Evolutionary conservation across 1,284 basidiomycete species (phyloP).

Genomic region (Leccinum griseonigrum): DNA sequence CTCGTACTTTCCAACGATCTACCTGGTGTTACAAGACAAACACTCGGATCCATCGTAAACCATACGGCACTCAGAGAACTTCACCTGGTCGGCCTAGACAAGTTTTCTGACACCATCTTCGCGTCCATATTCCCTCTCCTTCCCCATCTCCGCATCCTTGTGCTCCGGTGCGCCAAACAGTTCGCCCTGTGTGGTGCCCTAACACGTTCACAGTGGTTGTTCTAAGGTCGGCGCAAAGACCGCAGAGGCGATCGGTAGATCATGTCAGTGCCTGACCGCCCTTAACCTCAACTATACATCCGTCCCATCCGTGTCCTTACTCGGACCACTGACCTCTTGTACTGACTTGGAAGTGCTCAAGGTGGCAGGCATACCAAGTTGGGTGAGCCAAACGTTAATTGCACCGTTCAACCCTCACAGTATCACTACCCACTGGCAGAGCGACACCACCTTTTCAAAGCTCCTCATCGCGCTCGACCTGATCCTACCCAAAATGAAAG

Average conservation of each 20-base stretch:
- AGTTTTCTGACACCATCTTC: slow-evolving; percentile 52
- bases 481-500: slow-evolving; percentile 42
- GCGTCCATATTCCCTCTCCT: slow-evolving; percentile 47
- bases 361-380: slow-evolving; percentile 57
- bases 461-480: slow-evolving; percentile 37
- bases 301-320: slow-evolving; percentile 47
- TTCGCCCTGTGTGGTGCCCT: slow-evolving; percentile 10
- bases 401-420: background rate
- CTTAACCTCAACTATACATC: slow-evolving; percentile 65
- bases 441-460: slow-evolving; percentile 52
- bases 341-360: slow-evolving; percentile 54
- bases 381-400: slow-evolving; percentile 40
- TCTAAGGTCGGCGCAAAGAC: slow-evolving; percentile 54
- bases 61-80: slow-evolving; percentile 45
- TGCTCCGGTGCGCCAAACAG: slow-evolving; percentile 46
- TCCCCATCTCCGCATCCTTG: slow-evolving; percentile 44
- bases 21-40: slow-evolving; percentile 50
- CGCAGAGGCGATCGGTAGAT: slow-evolving; percentile 40
- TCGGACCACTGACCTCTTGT: slow-evolving; percentile 43
- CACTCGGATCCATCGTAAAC: slow-evolving; percentile 45
- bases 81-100: slow-evolving; percentile 48
- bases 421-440: slow-evolving; percentile 38
- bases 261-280: slow-evolving; percentile 43
- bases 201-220: slow-evolving; percentile 46
- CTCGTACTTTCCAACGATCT: slow-evolving; percentile 50